phyloP scores from a whole-genome alignment of 805 yeast species.

The Candida xiaguanensis region DNA sequence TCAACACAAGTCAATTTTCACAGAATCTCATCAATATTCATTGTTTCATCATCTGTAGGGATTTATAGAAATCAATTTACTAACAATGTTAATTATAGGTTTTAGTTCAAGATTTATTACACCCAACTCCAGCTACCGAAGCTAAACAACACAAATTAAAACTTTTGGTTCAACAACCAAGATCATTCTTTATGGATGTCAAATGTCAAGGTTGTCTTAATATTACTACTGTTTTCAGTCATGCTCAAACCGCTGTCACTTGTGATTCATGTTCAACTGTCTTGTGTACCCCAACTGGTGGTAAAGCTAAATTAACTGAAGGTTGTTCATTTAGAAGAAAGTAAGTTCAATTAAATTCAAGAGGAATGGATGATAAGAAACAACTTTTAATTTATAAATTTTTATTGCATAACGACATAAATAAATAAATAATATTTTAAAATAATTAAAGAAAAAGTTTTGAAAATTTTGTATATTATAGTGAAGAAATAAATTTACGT shows the following conservation, averaged over 20 bases:
- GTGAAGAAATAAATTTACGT: background rate
- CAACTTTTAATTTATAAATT: conserved; percentile 4
- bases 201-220: conserved; percentile 99
- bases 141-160: conserved; percentile 95
- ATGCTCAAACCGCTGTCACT: conserved; percentile 99
- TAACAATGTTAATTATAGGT: conserved; percentile 60
- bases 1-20: too few species aligned
- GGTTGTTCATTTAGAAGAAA: conserved; percentile 99
- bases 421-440: conserved; percentile 1
- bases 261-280: conserved; percentile 99
- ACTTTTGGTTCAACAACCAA: conserved; percentile 95
- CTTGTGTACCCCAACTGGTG: conserved; percentile 99
- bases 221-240: conserved; percentile 99
- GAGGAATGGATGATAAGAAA: background rate
- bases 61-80: too few species aligned
- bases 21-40: background rate
- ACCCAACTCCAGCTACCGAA: conserved; percentile 98
- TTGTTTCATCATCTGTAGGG: background rate
- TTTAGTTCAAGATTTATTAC: conserved; percentile 97
- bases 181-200: conserved; percentile 99
- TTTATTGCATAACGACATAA: conserved; percentile 6
- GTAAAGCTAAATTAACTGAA: conserved; percentile 99
- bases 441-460: background rate
- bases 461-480: conserved; percentile 2
- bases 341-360: conserved; percentile 43